phyloP scores from a whole-genome alignment of 495 filamentous ascomycete genomes.

The Penicillium soppii region DNA sequence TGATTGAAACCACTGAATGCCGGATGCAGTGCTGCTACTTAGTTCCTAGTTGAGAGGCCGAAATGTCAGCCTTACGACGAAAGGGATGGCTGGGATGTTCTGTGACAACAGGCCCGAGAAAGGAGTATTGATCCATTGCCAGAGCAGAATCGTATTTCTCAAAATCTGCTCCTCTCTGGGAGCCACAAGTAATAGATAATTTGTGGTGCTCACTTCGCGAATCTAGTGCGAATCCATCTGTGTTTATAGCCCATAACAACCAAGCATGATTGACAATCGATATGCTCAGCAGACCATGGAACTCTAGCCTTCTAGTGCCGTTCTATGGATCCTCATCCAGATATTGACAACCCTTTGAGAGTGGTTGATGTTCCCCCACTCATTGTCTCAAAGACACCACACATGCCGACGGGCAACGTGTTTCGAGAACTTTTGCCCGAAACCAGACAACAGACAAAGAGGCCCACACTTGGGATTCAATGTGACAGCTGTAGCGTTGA shows the following conservation, averaged over 20 bases:
- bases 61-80: not conserved
- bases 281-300: too few species aligned
- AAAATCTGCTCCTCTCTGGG: too few species aligned
- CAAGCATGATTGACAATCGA: too few species aligned
- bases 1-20: not conserved
- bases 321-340: not conserved
- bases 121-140: too few species aligned
- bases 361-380: not conserved
- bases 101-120: too few species aligned
- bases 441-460: not conserved
- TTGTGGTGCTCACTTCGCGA: too few species aligned
- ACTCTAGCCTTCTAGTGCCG: too few species aligned
- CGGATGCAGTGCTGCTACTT: constrained; percentile 13
- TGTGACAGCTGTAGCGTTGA: not conserved
- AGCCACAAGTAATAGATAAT: too few species aligned
- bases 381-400: not conserved
- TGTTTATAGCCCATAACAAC: too few species aligned
- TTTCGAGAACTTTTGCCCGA: not conserved
- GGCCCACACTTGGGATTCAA: not conserved
- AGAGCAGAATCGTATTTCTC: too few species aligned
- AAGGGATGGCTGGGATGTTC: not conserved
- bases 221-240: too few species aligned
- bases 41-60: not conserved
- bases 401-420: not conserved
- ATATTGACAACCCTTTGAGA: not conserved